A percentile compares a stretch with the other conserved stretches of the same genome.
Evolutionary conservation across 2,329 filamentous ascomycete genomes (phyloP).

Genomic region (Phaeoacremonium minimum): DNA sequence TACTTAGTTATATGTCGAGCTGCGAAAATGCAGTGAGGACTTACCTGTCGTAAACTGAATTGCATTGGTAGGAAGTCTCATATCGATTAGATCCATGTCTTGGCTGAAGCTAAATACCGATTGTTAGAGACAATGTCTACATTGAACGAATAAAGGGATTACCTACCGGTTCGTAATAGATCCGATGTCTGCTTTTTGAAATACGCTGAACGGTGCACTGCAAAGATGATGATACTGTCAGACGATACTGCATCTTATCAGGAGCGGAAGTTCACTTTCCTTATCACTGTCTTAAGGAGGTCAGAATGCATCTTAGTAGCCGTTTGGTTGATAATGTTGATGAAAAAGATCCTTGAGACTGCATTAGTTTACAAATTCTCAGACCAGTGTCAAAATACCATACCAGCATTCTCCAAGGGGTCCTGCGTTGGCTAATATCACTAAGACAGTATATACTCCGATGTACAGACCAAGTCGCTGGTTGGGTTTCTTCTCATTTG

Average conservation of each 20-base stretch:
- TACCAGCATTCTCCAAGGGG: background rate
- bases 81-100: constrained; percentile 6
- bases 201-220: background rate
- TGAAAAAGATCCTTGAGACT: background rate
- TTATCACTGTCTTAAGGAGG: background rate
- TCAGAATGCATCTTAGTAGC: background rate
- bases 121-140: too few relatives aligned
- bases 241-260: too few relatives aligned
- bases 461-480: background rate
- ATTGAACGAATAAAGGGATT: too few relatives aligned
- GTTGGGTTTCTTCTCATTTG: background rate
- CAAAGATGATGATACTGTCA: background rate
- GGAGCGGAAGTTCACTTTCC: too few relatives aligned
- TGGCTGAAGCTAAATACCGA: constrained; percentile 4
- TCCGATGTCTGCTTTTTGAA: background rate
- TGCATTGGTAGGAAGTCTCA: constrained; percentile 3
- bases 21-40: background rate
- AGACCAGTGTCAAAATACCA: background rate
- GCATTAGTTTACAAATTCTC: background rate
- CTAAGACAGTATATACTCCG: background rate
- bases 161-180: background rate
- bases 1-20: background rate
- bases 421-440: background rate
- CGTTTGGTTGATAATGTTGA: background rate
- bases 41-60: constrained; percentile 1